Evolutionary conservation across 2,329 filamentous ascomycete genomes (phyloP).

Genomic region (Thermoascus crustaceus): DNA sequence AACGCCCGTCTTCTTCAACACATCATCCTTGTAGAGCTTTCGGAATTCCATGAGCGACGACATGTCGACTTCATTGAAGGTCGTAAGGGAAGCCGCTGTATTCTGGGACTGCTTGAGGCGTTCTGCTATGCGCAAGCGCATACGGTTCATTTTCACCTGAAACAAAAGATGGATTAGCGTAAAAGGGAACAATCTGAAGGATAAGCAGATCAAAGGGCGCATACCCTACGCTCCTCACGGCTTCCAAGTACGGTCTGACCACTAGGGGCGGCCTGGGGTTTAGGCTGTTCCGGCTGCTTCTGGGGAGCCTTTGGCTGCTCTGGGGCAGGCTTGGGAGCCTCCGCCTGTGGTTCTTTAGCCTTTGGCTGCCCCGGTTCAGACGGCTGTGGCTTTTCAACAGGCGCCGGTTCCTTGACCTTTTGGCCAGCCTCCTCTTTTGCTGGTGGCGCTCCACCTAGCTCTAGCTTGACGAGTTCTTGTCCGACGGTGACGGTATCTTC

Average conservation of each 20-base stretch:
- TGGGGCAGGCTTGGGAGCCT: conserved; percentile 31
- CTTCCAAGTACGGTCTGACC: conserved; percentile 48
- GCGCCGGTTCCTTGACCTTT: conserved; percentile 53
- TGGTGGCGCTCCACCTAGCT: conserved; percentile 60
- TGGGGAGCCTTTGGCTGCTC: conserved; percentile 25
- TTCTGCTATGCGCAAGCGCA: conserved; percentile 95
- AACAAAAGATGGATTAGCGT: conserved; percentile 4
- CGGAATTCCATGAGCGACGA: conserved; percentile 94
- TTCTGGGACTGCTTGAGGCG: conserved; percentile 99
- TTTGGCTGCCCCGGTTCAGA: conserved; percentile 22
- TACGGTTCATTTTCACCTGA: conserved; percentile 99
- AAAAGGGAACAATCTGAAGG: conserved; percentile 3
- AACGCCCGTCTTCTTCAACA: conserved; percentile 90
- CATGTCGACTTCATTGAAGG: conserved; percentile 99
- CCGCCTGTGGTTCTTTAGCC: conserved; percentile 6
- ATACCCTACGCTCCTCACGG: conserved; percentile 80
- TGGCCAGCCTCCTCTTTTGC: conserved; percentile 48
- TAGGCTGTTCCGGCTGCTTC: conserved; percentile 30
- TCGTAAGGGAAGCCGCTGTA: conserved; percentile 91
- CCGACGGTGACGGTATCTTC: conserved; percentile 94
- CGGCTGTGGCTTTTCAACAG: conserved; percentile 37
- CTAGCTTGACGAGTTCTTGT: conserved; percentile 80
- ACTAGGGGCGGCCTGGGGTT: too few relatives aligned
- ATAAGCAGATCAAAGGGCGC: conserved; percentile 25
- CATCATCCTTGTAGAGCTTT: conserved; percentile 92